Evolutionary conservation across 2,329 filamentous ascomycete genomes (phyloP).

Genomic region (Colletotrichum sublineola): DNA sequence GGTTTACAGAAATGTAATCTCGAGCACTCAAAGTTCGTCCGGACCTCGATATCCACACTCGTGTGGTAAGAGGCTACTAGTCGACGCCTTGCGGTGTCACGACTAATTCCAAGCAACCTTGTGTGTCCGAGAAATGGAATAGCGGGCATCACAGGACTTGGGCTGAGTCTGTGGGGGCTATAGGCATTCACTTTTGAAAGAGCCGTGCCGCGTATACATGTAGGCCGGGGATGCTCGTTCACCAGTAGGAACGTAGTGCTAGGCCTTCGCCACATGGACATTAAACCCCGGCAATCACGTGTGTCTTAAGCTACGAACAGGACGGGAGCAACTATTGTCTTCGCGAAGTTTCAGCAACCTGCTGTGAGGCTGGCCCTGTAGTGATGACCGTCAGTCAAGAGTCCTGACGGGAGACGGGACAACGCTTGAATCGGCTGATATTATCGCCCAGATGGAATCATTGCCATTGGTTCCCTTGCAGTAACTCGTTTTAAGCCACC

Average conservation of each 20-base stretch:
- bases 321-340: neutral
- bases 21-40: neutral
- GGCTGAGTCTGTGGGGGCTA: neutral
- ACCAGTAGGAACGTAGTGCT: neutral
- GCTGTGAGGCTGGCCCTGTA: neutral
- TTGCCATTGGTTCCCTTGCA: neutral
- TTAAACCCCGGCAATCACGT: neutral
- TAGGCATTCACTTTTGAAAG: neutral
- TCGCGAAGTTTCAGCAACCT: conserved; percentile 1
- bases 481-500: conserved; percentile 6
- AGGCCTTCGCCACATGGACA: neutral
- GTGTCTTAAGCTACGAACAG: neutral
- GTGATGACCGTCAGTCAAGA: conserved; percentile 5
- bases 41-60: neutral
- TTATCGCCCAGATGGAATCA: conserved; percentile 5
- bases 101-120: conserved; percentile 1
- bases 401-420: neutral
- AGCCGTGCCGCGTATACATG: neutral
- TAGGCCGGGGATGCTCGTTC: neutral
- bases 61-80: neutral
- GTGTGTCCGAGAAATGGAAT: neutral
- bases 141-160: neutral
- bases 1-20: neutral
- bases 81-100: neutral
- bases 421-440: neutral